Conservation (phyloP, 2,329 filamentous ascomycete species). For the Exophiala lecanii-corni region DNA sequence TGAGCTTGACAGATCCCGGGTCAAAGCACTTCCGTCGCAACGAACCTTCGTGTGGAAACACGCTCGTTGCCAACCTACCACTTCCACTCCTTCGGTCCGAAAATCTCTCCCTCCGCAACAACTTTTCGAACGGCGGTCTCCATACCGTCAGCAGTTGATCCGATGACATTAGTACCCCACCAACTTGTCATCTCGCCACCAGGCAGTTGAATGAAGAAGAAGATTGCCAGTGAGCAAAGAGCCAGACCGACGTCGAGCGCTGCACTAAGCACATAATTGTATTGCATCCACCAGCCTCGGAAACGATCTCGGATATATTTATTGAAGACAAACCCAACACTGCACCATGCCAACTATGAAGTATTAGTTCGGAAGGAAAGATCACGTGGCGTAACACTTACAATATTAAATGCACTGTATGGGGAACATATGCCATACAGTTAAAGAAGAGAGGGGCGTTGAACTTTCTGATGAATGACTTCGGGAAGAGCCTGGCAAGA, state of each 20-base stretch:
- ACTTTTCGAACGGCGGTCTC: not conserved
- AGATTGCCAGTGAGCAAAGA: conserved; percentile 34
- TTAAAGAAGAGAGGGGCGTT: conserved; percentile 33
- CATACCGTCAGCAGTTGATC: not conserved
- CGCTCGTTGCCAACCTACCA: too few species aligned
- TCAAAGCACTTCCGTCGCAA: too few species aligned
- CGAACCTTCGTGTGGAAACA: too few species aligned
- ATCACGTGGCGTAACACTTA: too few species aligned
- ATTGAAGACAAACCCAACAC: conserved; percentile 38
- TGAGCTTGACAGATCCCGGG: too few species aligned
- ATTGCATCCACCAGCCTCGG: conserved; percentile 37
- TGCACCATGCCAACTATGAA: conserved; percentile 30
- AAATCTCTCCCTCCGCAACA: conserved; percentile 1
- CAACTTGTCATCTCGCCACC: conserved; percentile 31
- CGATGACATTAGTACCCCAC: conserved; percentile 31
- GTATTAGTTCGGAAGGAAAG: not conserved
- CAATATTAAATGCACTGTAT: conserved; percentile 34
- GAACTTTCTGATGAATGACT: not conserved
- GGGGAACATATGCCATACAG: conserved; percentile 23
- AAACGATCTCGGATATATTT: conserved; percentile 32
- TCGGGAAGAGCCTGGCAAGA: conserved; percentile 33
- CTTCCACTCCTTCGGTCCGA: conserved; percentile 1
- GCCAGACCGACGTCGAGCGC: conserved; percentile 35
- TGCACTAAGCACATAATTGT: conserved; percentile 39
- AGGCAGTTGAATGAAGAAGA: conserved; percentile 33